These are phyloP conservation scores for Dryas integrifolia DNA, from an alignment of 331 rosid species.

Conservation along the genomic window DNA sequence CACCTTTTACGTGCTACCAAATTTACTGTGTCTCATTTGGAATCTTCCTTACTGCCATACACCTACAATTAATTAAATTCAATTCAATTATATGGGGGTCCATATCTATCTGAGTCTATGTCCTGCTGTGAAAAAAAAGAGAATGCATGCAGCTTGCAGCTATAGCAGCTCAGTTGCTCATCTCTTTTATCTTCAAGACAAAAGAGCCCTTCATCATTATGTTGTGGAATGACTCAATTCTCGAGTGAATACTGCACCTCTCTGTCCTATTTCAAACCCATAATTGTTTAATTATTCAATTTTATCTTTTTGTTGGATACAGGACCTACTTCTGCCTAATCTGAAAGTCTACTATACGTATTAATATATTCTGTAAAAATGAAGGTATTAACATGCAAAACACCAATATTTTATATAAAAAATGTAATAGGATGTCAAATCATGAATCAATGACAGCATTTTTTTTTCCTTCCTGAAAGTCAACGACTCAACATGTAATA, in stretches of 20 bases:
- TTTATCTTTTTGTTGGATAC: slow-evolving; percentile 25
- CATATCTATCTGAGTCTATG: slow-evolving; percentile 5
- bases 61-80: neutral
- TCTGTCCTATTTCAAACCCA: slow-evolving; percentile 42
- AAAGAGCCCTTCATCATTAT: slow-evolving; percentile 37
- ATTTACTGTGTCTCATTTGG: slow-evolving; percentile 9
- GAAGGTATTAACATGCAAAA: too few relatives aligned
- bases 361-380: too few relatives aligned
- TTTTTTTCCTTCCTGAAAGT: too few relatives aligned
- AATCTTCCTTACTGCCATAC: neutral
- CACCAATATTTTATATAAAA: too few relatives aligned
- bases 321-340: too few relatives aligned
- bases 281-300: slow-evolving; percentile 66
- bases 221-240: slow-evolving; percentile 61
- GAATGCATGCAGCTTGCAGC: neutral
- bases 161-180: slow-evolving; percentile 3
- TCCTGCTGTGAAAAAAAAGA: neutral
- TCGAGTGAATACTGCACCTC: slow-evolving; percentile 33
- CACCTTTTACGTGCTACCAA: slow-evolving; percentile 4
- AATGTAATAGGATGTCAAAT: too few relatives aligned
- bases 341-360: too few relatives aligned
- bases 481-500: too few relatives aligned
- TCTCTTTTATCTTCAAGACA: slow-evolving; percentile 11
- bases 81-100: neutral
- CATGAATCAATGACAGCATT: too few relatives aligned